Base-by-base conservation (phyloP, 106 monocot genomes). In the Dendrobium chrysotoxum region DNA sequence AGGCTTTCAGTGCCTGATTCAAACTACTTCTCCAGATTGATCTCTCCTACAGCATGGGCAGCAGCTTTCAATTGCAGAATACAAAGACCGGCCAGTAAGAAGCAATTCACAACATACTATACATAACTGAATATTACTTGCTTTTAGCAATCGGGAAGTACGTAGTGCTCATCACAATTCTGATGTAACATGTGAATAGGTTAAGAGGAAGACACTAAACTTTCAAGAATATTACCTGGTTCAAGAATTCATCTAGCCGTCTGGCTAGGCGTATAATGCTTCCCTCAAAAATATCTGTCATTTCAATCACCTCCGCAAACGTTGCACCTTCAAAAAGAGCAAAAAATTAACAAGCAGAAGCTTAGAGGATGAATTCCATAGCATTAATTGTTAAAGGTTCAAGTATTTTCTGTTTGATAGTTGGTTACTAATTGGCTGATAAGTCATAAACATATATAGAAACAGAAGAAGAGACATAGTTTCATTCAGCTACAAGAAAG, bases 211-310 rank as follows among this genome's bases (percentile, higher is more conserved):
- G 2, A 44, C 53, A 23, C 13, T 39, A 78, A 25, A 67, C 46
- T 44, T 40, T 55, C n/a, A 26, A 64, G 7, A 64, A 26, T 70
- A 0, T 8, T 75, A 98, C 98, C 95, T 98, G 95, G 81, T 95
- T 95, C 72, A 98, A 80, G 90, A 98, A 98, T 88, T 98, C 98
- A 86, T 95, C 92, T 79, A 98, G 80, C 58, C 98, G 86, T 80
- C 98, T 91, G 11, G 94, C 92, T 64, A 89, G 87, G n/a, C 98
- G 89, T 85, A 98, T 98, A 55, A 98, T 85, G 84, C 98, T 98
- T 7, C 98, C 98, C 73, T 98, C 98, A 87, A 98, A 98, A 86
- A 98, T 95, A 80, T 98, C 98, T 13, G 98, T 98, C 98, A 98
- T 98, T 66, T 92, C 89, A 72, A 95, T 95, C 20, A 98, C 91